These are phyloP conservation scores for Pythium vanterpoolii DNA, from an alignment of 352 stramenopile genomes.

Conservation along the genomic window DNA sequence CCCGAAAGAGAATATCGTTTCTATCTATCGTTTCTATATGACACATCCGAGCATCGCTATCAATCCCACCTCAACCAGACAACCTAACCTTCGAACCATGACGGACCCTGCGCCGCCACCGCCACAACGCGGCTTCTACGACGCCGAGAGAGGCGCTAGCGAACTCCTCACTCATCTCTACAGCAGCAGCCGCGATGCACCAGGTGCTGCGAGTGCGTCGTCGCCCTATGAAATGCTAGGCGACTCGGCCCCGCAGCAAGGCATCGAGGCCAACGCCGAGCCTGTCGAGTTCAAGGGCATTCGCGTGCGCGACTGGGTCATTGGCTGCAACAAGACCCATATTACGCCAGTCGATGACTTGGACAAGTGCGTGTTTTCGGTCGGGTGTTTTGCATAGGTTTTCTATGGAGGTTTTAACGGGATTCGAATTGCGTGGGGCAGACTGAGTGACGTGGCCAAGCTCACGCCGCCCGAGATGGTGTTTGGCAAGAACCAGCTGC, in stretches of 20 bases:
- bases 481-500: slow-evolving; percentile 79
- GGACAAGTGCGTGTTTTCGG: slow-evolving; percentile 38
- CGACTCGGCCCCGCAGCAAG: slow-evolving; percentile 42
- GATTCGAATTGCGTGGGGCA: slow-evolving; percentile 13
- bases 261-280: slow-evolving; percentile 40
- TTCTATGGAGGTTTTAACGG: background rate
- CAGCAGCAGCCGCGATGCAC: slow-evolving; percentile 15
- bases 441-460: slow-evolving; percentile 55
- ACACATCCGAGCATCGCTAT: no score
- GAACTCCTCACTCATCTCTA: slow-evolving; percentile 50
- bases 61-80: no score
- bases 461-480: slow-evolving; percentile 85
- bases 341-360: slow-evolving; percentile 75
- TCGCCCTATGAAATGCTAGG: slow-evolving; percentile 40
- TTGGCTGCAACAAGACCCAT: slow-evolving; percentile 80
- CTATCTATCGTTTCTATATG: slow-evolving; percentile 16
- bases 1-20: background rate
- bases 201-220: slow-evolving; percentile 1
- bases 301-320: slow-evolving; percentile 53
- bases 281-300: slow-evolving; percentile 71
- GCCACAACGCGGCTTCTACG: slow-evolving; percentile 45
- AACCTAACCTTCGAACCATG: no score
- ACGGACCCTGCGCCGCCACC: slow-evolving; percentile 7
- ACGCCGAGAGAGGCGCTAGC: slow-evolving; percentile 37
- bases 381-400: background rate